Evolutionary conservation across 2,329 filamentous ascomycete genomes (phyloP), one percentile per base, ranked within the genome.

Genomic region (Colletotrichum musae): DNA sequence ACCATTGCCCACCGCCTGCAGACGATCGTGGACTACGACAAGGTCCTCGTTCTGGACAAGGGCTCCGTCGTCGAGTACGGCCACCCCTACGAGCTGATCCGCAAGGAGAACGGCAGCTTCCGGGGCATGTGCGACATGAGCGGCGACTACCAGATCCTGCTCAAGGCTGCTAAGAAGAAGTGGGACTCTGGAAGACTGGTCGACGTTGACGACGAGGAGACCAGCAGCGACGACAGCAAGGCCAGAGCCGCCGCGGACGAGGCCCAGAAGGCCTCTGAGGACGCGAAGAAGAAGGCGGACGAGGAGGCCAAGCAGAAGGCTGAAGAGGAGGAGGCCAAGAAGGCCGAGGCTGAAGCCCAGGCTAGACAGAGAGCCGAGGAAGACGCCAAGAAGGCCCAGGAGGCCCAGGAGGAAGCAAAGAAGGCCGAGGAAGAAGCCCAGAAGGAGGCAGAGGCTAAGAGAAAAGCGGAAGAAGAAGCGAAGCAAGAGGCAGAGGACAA

Each of bases 21-120:
- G 78, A 99, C 96, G 0, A 98, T 99, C 80, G 95, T 96, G 32
- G 96, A 99, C 79, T 99, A 98, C 77, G 96, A 99, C 83, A 97
- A 97, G 84, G 95, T 99, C 15, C 85, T 99, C 16, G 95, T 99
- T 13, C 85, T 99, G 5, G 96, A 99, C 76, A 94, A 95, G 78
- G 96, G 96, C 10, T 82, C 88, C 69, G 92, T 98, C 21, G 88
- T 96, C 5, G 95, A 99, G 81, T 99, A 89, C 77, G 96, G 91
- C n/a, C 92, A 97, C 76, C 96, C 96, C 0, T 94, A 92, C 83
- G 91, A 94, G 73, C 84, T 99, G 59, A 87, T 97, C 72, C 88
- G 86, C 76, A 91, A 91, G 74, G 84, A 93, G 66, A 89, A 88
- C 3, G 92, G 94, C 26, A 81, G 81, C 45, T 91, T 91, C 80